Conservation (phyloP, 495 filamentous ascomycete species). For the Amniculicola lignicola region DNA sequence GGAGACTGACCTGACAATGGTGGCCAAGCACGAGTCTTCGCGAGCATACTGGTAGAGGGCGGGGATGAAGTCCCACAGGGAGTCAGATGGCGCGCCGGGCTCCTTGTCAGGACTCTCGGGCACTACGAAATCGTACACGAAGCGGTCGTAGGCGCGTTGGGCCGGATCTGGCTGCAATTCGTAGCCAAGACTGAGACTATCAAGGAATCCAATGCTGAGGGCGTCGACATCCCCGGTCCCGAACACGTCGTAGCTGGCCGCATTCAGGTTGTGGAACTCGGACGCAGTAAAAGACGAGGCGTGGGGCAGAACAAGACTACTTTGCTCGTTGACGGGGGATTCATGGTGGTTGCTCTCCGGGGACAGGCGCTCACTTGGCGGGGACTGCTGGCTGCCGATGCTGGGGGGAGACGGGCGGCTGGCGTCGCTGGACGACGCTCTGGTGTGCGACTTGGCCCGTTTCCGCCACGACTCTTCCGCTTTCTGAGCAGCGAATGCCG, state of each 20-base stretch:
- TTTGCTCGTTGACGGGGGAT: too few relatives aligned
- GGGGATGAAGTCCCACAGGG: constrained; percentile 19
- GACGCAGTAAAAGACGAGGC: too few relatives aligned
- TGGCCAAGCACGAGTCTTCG: constrained; percentile 9
- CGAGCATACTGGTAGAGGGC: constrained; percentile 6
- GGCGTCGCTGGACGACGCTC: background rate
- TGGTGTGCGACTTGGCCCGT: constrained; percentile 16
- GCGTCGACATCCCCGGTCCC: background rate
- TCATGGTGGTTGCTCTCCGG: background rate
- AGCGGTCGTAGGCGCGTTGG: constrained; percentile 18
- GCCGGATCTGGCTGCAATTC: constrained; percentile 7
- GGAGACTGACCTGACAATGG: constrained; percentile 2
- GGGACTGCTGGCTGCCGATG: background rate
- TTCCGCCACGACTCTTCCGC: constrained; percentile 30
- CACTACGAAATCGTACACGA: constrained; percentile 23
- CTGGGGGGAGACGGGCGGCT: background rate
- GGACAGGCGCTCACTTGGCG: background rate
- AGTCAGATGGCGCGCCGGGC: background rate
- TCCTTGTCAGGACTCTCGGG: background rate
- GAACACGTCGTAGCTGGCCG: background rate
- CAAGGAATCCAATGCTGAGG: background rate
- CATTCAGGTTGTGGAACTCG: too few relatives aligned
- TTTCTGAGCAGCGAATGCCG: constrained; percentile 25
- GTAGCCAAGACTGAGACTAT: constrained; percentile 3
- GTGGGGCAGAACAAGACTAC: background rate